These are phyloP conservation scores for Fusarium liriodendri DNA, from an alignment of 2,329 filamentous ascomycete genomes.

Conservation along the genomic window DNA sequence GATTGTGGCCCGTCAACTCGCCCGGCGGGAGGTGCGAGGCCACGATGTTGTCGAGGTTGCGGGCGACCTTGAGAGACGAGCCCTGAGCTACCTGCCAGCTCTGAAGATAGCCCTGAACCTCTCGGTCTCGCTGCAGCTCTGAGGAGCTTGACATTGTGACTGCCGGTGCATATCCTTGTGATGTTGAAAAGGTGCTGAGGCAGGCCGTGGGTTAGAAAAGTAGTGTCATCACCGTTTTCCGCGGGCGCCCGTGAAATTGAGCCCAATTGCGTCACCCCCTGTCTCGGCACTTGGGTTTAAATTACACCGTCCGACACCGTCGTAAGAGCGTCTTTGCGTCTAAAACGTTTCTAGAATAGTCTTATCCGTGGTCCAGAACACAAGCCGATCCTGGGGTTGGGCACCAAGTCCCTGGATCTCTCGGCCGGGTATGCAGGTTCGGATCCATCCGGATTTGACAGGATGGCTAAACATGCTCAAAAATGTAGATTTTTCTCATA, in stretches of 20 bases:
- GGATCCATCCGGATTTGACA: background rate
- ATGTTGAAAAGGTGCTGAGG: background rate
- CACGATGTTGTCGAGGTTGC: constrained; percentile 46
- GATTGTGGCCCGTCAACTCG: constrained; percentile 45
- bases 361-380: background rate
- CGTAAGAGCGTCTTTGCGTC: background rate
- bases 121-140: constrained; percentile 47
- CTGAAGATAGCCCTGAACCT: constrained; percentile 47
- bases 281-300: background rate
- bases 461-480: too few relatives aligned
- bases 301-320: background rate
- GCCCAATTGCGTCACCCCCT: background rate
- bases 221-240: constrained; percentile 21
- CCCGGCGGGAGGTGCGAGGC: constrained; percentile 37
- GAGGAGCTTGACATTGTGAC: constrained; percentile 39
- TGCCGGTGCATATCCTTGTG: constrained; percentile 22
- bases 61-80: constrained; percentile 46
- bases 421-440: background rate
- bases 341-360: constrained; percentile 24
- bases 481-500: too few relatives aligned
- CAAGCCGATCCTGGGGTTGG: background rate
- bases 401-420: background rate
- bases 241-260: background rate
- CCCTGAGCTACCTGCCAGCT: constrained; percentile 48
- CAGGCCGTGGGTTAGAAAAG: background rate